Evolutionary conservation across 2,329 filamentous ascomycete species (phyloP), one percentile per base, ranked within the genome.

Genomic region (Aspergillus ochraceoroseus): DNA sequence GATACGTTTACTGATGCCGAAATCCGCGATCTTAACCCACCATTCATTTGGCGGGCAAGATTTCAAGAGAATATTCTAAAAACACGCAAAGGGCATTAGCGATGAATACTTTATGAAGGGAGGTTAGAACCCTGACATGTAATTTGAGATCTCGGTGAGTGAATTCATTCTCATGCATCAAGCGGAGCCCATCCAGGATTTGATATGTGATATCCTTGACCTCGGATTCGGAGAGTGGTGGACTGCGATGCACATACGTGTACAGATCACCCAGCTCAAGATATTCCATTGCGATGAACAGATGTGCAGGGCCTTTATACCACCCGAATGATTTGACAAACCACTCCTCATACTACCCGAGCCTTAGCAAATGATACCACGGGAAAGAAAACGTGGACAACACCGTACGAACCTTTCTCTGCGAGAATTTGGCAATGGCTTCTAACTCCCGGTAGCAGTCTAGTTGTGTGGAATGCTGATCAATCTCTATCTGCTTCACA

Each of bases 1-100:
- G 11, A 28, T 28, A n/a, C 42, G 32, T 14, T 44, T 44, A 27
- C 42, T 44, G 22, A 44, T 41, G 9, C 38, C 42, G 26, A 44
- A 44, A 28, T 44, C 42, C 7, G 33, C 38, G 9, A 44, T 36
- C 20, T 44, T 41, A 9, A 44, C 31, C 26, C 26, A 28, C 26
- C 26, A 28, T 11, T 11, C 6, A 3, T 28, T 28, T 11, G 26
- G 26, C n/a, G 26, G 26, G 11, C 26, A 28, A 5, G 26, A 28
- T n/a, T 14, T 22, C 2, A 44, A 27, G 7, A 31, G 42, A 9
- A 25, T 29, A 11, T 41, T 44, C 25, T 41, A 28, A n/a, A 12
- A 6, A 28, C 26, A 28, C 11, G 7, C 30, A 29, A 20, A 32
- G 15, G 23, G 14, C n/a, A n/a, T n/a, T n/a, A n/a, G n/a, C n/a